These are phyloP conservation scores for Rhodotorula kratochvilovae DNA, from an alignment of 768 basidiomycete genomes.

Conservation along the genomic window DNA sequence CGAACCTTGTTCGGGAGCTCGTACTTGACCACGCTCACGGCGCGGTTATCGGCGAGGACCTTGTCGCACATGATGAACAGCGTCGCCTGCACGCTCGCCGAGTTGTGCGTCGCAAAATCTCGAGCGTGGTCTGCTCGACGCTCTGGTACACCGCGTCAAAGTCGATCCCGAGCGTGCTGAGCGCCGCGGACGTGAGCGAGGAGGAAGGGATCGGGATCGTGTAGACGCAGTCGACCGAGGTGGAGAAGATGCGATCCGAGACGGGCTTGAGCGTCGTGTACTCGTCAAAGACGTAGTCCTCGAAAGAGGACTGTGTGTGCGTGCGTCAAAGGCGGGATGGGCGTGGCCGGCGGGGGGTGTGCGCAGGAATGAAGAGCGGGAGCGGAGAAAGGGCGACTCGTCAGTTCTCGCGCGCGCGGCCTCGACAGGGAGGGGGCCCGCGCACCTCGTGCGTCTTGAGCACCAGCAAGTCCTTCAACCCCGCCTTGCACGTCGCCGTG, in stretches of 20 bases:
- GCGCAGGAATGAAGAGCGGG: too few relatives aligned
- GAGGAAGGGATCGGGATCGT: constrained; percentile 45
- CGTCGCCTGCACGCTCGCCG: constrained; percentile 72
- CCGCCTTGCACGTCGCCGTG: constrained; percentile 56
- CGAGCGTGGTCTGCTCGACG: constrained; percentile 65
- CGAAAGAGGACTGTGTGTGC: constrained; percentile 75
- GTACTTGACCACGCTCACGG: constrained; percentile 63
- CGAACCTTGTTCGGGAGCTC: constrained; percentile 63
- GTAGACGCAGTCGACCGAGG: constrained; percentile 64
- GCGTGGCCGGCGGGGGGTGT: too few relatives aligned
- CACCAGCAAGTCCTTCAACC: constrained; percentile 51
- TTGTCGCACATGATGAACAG: constrained; percentile 54
- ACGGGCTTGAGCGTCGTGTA: constrained; percentile 80
- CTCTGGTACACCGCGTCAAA: constrained; percentile 54
- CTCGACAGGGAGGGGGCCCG: not conserved
- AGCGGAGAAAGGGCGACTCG: too few relatives aligned
- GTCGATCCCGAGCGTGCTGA: constrained; percentile 53
- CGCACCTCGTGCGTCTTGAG: constrained; percentile 60
- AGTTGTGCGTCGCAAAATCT: constrained; percentile 82
- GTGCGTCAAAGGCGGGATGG: too few relatives aligned
- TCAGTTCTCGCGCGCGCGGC: too few relatives aligned
- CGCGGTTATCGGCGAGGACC: constrained; percentile 63
- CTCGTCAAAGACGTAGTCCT: constrained; percentile 47
- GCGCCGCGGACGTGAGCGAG: constrained; percentile 52
- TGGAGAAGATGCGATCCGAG: constrained; percentile 83